phyloP scores from a whole-genome alignment of 106 monocot genomes.

The Ottelia alismoides region DNA sequence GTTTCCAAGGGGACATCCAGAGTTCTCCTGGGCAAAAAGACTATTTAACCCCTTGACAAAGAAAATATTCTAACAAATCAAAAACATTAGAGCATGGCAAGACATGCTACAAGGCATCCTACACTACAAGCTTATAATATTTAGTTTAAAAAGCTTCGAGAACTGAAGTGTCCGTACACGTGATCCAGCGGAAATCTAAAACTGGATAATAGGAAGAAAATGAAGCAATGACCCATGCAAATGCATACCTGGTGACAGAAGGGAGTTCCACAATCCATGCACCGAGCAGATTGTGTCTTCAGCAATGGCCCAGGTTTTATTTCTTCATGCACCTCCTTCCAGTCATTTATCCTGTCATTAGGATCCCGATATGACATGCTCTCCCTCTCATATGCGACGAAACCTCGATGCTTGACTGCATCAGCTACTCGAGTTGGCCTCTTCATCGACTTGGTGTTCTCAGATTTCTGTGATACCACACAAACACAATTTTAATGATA shows the following conservation, averaged over 20 bases:
- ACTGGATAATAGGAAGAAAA: too few species aligned
- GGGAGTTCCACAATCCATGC: slow-evolving; percentile 99
- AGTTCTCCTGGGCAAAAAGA: slow-evolving; percentile 87
- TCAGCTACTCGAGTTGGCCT: slow-evolving; percentile 71
- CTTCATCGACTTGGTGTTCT: slow-evolving; percentile 12
- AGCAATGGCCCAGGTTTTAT: slow-evolving; percentile 69
- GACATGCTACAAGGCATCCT: too few species aligned
- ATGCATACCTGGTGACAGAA: too few species aligned
- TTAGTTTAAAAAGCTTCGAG: too few species aligned
- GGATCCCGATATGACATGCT: slow-evolving; percentile 73
- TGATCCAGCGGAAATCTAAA: too few species aligned
- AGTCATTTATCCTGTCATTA: slow-evolving; percentile 54
- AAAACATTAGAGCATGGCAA: too few species aligned
- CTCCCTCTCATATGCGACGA: slow-evolving; percentile 67
- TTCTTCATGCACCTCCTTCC: slow-evolving; percentile 82
- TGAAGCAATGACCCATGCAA: too few species aligned
- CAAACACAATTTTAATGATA: too few species aligned
- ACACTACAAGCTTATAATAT: too few species aligned
- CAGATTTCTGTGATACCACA: slow-evolving; percentile 34
- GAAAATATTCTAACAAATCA: too few species aligned
- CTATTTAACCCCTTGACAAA: too few species aligned
- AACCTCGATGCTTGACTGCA: slow-evolving; percentile 83
- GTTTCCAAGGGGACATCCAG: slow-evolving; percentile 98
- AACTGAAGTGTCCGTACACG: too few species aligned
- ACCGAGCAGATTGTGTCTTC: slow-evolving; percentile 91